phyloP scores from a whole-genome alignment of 1,284 basidiomycete species.

The Tylopilus sp. region DNA sequence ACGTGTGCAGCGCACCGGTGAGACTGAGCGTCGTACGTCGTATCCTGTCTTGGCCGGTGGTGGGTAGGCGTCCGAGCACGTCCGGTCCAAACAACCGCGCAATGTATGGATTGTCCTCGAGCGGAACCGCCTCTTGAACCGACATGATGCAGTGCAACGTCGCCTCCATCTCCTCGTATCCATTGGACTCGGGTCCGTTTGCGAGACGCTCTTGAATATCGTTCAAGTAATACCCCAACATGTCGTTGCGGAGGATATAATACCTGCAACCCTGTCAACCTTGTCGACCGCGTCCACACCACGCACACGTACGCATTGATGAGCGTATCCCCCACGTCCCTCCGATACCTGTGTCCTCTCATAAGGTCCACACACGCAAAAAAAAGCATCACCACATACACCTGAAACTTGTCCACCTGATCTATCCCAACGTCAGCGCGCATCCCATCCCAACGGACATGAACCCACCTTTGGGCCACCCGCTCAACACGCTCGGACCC shows the following conservation, averaged over 20 bases:
- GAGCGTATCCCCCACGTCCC: constrained; percentile 87
- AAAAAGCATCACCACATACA: constrained; percentile 47
- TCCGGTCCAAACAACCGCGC: constrained; percentile 68
- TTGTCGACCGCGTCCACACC: neutral
- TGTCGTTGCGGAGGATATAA: constrained; percentile 80
- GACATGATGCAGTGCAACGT: constrained; percentile 82
- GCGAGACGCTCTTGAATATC: constrained; percentile 58
- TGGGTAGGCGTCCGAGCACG: constrained; percentile 66
- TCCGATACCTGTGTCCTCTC: constrained; percentile 61
- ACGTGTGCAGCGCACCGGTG: constrained; percentile 54
- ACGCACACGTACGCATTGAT: constrained; percentile 77
- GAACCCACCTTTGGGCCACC: constrained; percentile 68
- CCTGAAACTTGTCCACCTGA: constrained; percentile 71
- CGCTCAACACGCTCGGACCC: constrained; percentile 40
- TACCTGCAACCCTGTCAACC: constrained; percentile 54
- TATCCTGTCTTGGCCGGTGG: constrained; percentile 61
- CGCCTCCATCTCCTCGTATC: constrained; percentile 85
- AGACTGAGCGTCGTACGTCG: constrained; percentile 70
- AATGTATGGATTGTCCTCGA: constrained; percentile 67
- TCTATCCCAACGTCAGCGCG: constrained; percentile 43
- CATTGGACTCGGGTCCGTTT: constrained; percentile 35
- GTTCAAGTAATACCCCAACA: constrained; percentile 69
- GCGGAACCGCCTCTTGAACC: constrained; percentile 81
- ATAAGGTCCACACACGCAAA: constrained; percentile 10
- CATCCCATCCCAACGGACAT: neutral